These are phyloP conservation scores for Kwoniella pini DNA, from an alignment of 768 basidiomycete species.

Conservation along the genomic window DNA sequence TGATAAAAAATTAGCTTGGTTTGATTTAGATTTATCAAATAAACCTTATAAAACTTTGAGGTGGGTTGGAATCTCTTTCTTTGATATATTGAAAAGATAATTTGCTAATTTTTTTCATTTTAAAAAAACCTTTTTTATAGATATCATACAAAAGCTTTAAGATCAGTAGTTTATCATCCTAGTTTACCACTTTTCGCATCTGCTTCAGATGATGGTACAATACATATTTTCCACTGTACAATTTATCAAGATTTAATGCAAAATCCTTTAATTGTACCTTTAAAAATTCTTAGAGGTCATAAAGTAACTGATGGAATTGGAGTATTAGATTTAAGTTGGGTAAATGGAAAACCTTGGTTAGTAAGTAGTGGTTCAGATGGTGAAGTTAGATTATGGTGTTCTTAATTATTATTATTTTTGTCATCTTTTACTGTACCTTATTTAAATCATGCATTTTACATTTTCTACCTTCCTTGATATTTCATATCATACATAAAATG, in stretches of 20 bases:
- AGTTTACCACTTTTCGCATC: conserved; percentile 94
- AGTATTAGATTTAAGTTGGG: conserved; percentile 88
- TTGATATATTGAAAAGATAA: too few species aligned
- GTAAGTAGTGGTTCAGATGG: conserved; percentile 92
- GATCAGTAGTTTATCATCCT: conserved; percentile 89
- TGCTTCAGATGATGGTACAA: conserved; percentile 93
- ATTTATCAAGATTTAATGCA: conserved; percentile 95
- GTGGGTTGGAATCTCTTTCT: too few species aligned
- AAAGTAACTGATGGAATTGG: conserved; percentile 80
- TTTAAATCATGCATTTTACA: too few species aligned
- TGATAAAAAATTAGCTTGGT: conserved; percentile 97
- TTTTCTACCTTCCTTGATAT: too few species aligned
- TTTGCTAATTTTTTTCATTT: too few species aligned
- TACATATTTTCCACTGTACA: conserved; percentile 94
- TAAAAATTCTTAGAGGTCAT: conserved; percentile 96
- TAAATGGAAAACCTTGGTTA: conserved; percentile 85
- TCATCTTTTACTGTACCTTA: too few species aligned
- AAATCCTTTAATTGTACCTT: conserved; percentile 93
- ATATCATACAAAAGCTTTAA: conserved; percentile 90
- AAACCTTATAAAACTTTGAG: conserved; percentile 96
- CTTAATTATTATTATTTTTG: too few species aligned
- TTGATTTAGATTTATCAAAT: conserved; percentile 92
- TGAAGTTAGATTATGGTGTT: conserved; percentile 73
- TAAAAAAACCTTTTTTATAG: conserved; percentile 60
- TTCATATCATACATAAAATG: too few species aligned